Conservation (phyloP, 441 rosid genomes). For the Mallotus repandus region DNA sequence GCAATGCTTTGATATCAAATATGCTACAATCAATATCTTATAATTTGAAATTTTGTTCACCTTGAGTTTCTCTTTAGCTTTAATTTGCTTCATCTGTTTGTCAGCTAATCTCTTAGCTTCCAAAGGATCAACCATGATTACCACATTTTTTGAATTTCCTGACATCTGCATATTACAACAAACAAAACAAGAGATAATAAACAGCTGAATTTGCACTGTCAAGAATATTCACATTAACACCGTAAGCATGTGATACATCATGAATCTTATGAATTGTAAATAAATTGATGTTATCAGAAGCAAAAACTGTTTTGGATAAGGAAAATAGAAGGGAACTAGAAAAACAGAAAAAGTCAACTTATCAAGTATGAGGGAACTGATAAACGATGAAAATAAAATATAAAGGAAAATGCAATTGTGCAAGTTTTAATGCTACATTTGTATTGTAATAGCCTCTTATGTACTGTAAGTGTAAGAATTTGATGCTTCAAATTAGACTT, state of each 20-base stretch:
- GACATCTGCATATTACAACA: conserved; percentile 31
- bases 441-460: too few species aligned
- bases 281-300: not conserved
- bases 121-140: conserved; percentile 83
- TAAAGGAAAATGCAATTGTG: not conserved
- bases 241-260: not conserved
- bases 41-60: conserved; percentile 26
- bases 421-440: not conserved
- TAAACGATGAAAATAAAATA: not conserved
- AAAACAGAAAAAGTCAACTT: not conserved
- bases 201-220: not conserved
- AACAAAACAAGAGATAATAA: not conserved
- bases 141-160: conserved; percentile 30
- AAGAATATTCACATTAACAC: not conserved
- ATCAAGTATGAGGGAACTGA: not conserved
- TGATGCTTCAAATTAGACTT: too few species aligned
- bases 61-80: conserved; percentile 60
- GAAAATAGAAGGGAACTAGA: too few species aligned
- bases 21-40: not conserved
- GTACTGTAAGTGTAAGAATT: too few species aligned
- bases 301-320: not conserved
- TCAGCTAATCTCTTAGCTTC: conserved; percentile 83
- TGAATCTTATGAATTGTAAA: not conserved
- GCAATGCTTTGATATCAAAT: not conserved
- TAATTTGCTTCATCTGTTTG: conserved; percentile 61